Conservation (phyloP, 2,329 filamentous ascomycete species). For the Sporothrix schenckii region DNA sequence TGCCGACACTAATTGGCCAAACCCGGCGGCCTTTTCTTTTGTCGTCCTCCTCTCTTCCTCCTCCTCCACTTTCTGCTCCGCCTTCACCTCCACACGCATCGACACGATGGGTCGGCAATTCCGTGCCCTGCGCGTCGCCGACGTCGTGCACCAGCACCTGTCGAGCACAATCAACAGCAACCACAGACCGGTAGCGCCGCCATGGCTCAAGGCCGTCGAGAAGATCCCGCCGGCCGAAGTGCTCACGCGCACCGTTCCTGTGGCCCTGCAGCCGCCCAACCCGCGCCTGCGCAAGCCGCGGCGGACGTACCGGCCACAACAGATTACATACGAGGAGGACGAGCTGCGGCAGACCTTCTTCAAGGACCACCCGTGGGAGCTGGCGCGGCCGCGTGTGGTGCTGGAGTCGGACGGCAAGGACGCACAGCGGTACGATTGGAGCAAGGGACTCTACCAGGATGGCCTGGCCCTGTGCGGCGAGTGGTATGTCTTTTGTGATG, state of each 20-base stretch:
- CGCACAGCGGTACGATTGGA: slow-evolving; percentile 76
- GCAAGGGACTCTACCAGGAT: slow-evolving; percentile 69
- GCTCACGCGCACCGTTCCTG: slow-evolving; percentile 57
- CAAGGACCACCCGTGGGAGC: slow-evolving; percentile 94
- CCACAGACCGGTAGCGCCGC: slow-evolving; percentile 43
- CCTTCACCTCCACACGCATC: background rate
- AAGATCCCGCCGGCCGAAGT: slow-evolving; percentile 62
- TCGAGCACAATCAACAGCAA: slow-evolving; percentile 42
- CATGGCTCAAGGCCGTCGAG: slow-evolving; percentile 58
- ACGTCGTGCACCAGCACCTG: slow-evolving; percentile 46
- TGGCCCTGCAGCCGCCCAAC: slow-evolving; percentile 49
- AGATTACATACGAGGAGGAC: slow-evolving; percentile 82
- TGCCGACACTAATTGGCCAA: slow-evolving; percentile 3
- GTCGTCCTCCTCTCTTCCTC: background rate
- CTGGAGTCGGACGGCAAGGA: slow-evolving; percentile 87
- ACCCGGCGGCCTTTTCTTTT: background rate
- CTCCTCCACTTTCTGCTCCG: too few species aligned
- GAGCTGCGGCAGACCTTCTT: slow-evolving; percentile 79
- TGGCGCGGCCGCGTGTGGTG: slow-evolving; percentile 83
- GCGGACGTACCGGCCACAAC: slow-evolving; percentile 77
- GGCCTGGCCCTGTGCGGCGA: slow-evolving; percentile 81
- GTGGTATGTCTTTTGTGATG: slow-evolving; percentile 58
- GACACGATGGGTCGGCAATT: slow-evolving; percentile 44
- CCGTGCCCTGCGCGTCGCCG: slow-evolving; percentile 49
- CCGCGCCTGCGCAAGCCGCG: slow-evolving; percentile 66